A percentile compares a stretch with the other conserved stretches of the same genome.
These are phyloP conservation scores for Penicillium aurantiogriseum DNA, from an alignment of 2,329 filamentous ascomycete species.

Conservation along the genomic window DNA sequence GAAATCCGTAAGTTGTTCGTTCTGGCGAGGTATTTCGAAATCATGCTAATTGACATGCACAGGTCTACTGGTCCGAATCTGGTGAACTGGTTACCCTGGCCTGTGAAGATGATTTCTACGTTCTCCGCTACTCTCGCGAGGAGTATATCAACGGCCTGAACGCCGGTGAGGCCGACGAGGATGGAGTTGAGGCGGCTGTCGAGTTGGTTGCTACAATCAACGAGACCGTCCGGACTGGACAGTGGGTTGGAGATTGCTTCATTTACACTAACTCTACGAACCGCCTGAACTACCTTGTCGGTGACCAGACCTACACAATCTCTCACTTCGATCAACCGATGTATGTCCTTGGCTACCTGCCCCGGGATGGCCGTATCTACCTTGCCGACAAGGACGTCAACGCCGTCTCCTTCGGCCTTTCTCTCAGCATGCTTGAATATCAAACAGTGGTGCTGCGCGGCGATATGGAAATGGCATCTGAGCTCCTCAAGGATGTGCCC, in stretches of 20 bases:
- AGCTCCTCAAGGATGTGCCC: slow-evolving; percentile 79
- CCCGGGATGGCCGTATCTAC: slow-evolving; percentile 92
- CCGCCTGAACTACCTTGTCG: slow-evolving; percentile 94
- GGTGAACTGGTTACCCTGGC: slow-evolving; percentile 90
- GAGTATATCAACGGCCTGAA: slow-evolving; percentile 82
- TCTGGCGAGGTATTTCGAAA: slow-evolving; percentile 6
- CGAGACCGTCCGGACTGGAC: slow-evolving; percentile 87
- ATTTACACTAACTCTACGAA: slow-evolving; percentile 98
- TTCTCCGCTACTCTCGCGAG: slow-evolving; percentile 86
- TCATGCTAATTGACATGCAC: slow-evolving; percentile 12
- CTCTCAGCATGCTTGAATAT: slow-evolving; percentile 90
- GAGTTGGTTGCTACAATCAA: slow-evolving; percentile 95
- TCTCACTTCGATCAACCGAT: slow-evolving; percentile 94
- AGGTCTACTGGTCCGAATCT: slow-evolving; percentile 97
- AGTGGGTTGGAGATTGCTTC: slow-evolving; percentile 99
- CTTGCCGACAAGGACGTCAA: slow-evolving; percentile 93
- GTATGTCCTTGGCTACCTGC: slow-evolving; percentile 94
- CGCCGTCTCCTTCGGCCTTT: slow-evolving; percentile 85
- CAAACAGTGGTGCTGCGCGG: slow-evolving; percentile 92
- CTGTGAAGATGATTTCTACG: slow-evolving; percentile 93
- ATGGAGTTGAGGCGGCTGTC: slow-evolving; percentile 93
- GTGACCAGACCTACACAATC: slow-evolving; percentile 96
- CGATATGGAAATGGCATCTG: slow-evolving; percentile 86
- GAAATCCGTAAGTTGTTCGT: slow-evolving; percentile 49
- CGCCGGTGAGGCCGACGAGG: slow-evolving; percentile 76